phyloP scores from a whole-genome alignment of 805 yeast species.

The Lipomyces mesembrius region DNA sequence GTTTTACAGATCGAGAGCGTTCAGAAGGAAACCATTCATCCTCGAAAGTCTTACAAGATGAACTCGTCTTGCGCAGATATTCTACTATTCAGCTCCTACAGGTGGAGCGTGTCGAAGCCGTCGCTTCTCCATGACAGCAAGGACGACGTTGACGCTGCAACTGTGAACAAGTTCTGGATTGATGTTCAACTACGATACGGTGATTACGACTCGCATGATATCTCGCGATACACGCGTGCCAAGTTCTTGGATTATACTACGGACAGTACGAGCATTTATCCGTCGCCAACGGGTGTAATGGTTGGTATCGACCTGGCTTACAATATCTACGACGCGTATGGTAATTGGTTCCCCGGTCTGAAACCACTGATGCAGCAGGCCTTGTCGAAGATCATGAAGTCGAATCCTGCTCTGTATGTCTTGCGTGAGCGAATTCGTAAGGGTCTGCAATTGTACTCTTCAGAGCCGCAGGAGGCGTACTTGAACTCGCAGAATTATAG shows the following conservation, averaged over 20 bases:
- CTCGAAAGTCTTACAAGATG: slow-evolving; percentile 96
- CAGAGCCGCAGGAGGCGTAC: slow-evolving; percentile 91
- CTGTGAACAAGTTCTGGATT: slow-evolving; percentile 78
- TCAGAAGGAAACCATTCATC: slow-evolving; percentile 91
- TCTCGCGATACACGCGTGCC: slow-evolving; percentile 89
- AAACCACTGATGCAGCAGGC: slow-evolving; percentile 89
- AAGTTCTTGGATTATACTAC: slow-evolving; percentile 91
- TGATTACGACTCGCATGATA: slow-evolving; percentile 96
- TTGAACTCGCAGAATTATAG: slow-evolving; percentile 88
- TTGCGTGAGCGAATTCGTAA: slow-evolving; percentile 91
- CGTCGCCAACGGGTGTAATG: slow-evolving; percentile 90
- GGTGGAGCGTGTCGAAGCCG: slow-evolving; percentile 81
- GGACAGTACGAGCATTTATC: slow-evolving; percentile 82
- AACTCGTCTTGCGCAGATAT: slow-evolving; percentile 94
- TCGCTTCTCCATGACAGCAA: slow-evolving; percentile 74
- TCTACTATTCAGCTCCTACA: slow-evolving; percentile 69
- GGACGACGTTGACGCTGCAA: slow-evolving; percentile 63
- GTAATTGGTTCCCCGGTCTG: slow-evolving; percentile 96
- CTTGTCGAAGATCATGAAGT: slow-evolving; percentile 90
- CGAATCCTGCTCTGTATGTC: slow-evolving; percentile 90
- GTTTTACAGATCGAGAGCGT: slow-evolving; percentile 82
- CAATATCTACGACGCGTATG: slow-evolving; percentile 94
- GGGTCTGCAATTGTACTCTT: slow-evolving; percentile 89
- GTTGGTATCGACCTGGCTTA: slow-evolving; percentile 92
- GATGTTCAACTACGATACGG: slow-evolving; percentile 96